Conservation (phyloP, 352 stramenopile genomes). For the Phytophthora sp. region DNA sequence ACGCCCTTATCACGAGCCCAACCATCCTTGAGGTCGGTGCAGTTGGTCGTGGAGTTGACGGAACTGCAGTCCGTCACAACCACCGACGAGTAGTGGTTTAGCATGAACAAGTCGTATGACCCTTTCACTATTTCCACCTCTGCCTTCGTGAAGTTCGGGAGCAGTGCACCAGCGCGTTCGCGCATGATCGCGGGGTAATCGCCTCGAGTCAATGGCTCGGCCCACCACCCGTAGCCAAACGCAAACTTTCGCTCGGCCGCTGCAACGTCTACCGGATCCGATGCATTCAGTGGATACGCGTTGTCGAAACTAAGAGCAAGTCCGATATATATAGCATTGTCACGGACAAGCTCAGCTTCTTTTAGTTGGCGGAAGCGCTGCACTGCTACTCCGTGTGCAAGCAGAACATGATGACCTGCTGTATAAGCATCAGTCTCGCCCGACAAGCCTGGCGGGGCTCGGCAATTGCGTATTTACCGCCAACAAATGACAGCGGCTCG, state of each 20-base stretch:
- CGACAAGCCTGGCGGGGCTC: not conserved
- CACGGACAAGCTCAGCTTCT: not conserved
- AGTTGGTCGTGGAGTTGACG: not conserved
- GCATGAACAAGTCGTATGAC: not conserved
- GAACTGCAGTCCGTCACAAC: not conserved
- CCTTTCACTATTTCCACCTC: not conserved
- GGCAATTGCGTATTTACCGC: not conserved
- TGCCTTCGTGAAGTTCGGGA: not conserved
- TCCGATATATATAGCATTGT: not conserved
- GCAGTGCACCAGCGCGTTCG: not conserved
- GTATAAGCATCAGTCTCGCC: not conserved
- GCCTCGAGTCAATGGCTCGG: not conserved
- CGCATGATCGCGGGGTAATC: not conserved
- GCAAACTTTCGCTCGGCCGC: not conserved
- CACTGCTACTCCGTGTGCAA: not conserved
- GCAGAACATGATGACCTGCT: not conserved
- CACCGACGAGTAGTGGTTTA: not conserved
- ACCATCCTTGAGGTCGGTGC: not conserved
- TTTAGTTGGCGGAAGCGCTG: not conserved
- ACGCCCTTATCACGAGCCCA: not conserved
- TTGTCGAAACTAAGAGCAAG: not conserved
- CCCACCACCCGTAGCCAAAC: not conserved
- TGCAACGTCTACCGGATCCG: not conserved
- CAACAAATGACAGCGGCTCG: not conserved
- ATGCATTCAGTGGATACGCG: not conserved